Evolutionary conservation across 2,329 filamentous ascomycete genomes (phyloP).

Genomic region (Aspergillus hortae): DNA sequence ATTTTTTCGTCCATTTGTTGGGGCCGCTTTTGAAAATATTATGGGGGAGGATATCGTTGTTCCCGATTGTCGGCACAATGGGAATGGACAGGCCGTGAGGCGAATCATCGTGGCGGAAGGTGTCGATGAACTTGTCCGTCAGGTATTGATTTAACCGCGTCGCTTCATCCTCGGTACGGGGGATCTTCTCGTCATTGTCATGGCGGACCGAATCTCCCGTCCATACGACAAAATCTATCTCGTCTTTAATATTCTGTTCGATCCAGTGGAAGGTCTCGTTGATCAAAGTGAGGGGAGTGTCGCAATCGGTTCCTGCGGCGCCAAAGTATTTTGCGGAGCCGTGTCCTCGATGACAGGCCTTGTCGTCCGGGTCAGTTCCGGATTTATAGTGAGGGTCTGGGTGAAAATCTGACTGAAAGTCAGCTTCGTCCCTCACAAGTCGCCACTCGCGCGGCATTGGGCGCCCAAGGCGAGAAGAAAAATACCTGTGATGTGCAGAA

Average conservation of each 20-base stretch:
- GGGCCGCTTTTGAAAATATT: conserved; percentile 87
- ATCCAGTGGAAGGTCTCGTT: conserved; percentile 93
- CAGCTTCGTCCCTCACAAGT: background rate
- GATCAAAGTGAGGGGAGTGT: conserved; percentile 73
- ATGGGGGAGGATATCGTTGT: conserved; percentile 96
- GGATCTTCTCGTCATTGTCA: conserved; percentile 78
- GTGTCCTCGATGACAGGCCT: conserved; percentile 74
- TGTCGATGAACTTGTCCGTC: conserved; percentile 69
- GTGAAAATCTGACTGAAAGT: conserved; percentile 68
- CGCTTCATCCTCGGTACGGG: conserved; percentile 73
- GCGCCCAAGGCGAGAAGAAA: no score
- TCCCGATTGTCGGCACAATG: conserved; percentile 85
- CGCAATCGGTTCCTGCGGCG: conserved; percentile 82
- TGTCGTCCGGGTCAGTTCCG: conserved; percentile 59
- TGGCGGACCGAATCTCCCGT: conserved; percentile 88
- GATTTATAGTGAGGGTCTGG: conserved; percentile 83
- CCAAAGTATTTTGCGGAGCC: conserved; percentile 79
- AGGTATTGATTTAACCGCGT: conserved; percentile 71
- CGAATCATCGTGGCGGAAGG: conserved; percentile 61
- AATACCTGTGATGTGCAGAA: conserved; percentile 36
- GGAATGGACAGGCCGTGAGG: conserved; percentile 66
- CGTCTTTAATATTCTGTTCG: conserved; percentile 67
- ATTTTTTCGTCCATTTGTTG: conserved; percentile 78
- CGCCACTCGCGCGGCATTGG: no score
- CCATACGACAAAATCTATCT: conserved; percentile 88